A percentile compares a stretch with the other conserved stretches of the same genome.
These are phyloP conservation scores for Saccharomycopsis selenospora DNA, from an alignment of 805 yeast genomes.

Conservation along the genomic window DNA sequence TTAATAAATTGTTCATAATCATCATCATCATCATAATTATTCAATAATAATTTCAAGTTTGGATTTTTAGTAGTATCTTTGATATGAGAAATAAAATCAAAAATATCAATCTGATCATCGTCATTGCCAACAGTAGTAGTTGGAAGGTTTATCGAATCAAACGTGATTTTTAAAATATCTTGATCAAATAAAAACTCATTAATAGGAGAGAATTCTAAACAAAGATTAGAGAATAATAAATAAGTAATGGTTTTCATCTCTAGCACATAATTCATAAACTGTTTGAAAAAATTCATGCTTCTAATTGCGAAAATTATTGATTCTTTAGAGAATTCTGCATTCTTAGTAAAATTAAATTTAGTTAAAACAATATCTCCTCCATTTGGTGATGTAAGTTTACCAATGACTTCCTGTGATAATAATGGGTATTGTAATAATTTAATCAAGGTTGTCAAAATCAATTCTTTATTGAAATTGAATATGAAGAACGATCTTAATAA, in stretches of 20 bases:
- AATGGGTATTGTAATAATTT: background rate
- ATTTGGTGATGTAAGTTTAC: background rate
- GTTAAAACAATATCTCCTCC: background rate
- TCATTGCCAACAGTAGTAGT: no score
- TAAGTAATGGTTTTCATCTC: conserved; percentile 2
- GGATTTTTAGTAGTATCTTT: no score
- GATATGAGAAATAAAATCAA: no score
- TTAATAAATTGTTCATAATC: no score
- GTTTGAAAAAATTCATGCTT: background rate
- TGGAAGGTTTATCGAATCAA: no score
- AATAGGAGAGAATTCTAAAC: conserved; percentile 15
- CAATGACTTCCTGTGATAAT: background rate
- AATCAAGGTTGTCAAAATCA: conserved; percentile 2
- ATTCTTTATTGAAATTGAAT: conserved; percentile 12
- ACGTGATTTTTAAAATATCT: background rate
- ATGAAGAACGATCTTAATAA: conserved; percentile 13
- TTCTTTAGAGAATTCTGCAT: background rate
- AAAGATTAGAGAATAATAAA: conserved; percentile 10
- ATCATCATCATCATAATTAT: no score
- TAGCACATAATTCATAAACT: conserved; percentile 1
- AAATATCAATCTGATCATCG: no score
- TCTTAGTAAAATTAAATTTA: background rate
- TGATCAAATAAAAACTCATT: background rate
- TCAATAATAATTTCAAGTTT: no score
- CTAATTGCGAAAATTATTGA: background rate